Evolutionary conservation across 345 rosid species (phyloP), one percentile per base, ranked within the genome.

Genomic region (Lumnitzera littorea): DNA sequence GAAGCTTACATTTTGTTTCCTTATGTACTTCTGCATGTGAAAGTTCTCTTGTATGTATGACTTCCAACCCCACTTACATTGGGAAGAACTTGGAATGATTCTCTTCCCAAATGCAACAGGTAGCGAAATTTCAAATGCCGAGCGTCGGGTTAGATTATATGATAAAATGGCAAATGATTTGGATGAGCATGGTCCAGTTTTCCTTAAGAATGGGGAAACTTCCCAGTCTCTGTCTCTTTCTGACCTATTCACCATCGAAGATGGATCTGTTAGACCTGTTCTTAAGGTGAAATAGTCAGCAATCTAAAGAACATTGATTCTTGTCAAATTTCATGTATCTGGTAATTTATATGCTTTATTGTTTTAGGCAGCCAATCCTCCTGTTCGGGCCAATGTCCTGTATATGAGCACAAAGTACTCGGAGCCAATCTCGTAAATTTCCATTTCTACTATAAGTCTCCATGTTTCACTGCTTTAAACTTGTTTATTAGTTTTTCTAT

Each of bases 331-430:
- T 31, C 20, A 51, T 20, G n/a, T 29, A 16, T 51, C 25, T 27
- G 9, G 14, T 13, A 41, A 48, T 62, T 17, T 43, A 48, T 27
- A 47, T 59, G 61, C 12, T 41, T 48, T 24, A 36, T 67, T 24
- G 15, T 11, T 69, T 58, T 67, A 89, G 97, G 91, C 73, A 23
- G 98, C 89, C 36, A 68, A 78, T 57, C 98, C 98, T 57, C 95
- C 97, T 61, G 98, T 92, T 49, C 79, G 99, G 56, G 96, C 99
- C 62, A 87, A 80, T 64, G 85, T 94, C 31, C 67, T 94, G 76
- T 82, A 85, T 78, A 72, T 94, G 61, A 83, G 76, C 72, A 65
- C 90, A 31, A 60, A 78, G 41, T 94, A 85, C 81, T 82, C 98
- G 0, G 51, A 71, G 46, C 91, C 78, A 25, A 85, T 92, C 77